These are phyloP conservation scores for Ceratocystis papillata DNA, from an alignment of 2,329 filamentous ascomycete genomes.

Conservation along the genomic window DNA sequence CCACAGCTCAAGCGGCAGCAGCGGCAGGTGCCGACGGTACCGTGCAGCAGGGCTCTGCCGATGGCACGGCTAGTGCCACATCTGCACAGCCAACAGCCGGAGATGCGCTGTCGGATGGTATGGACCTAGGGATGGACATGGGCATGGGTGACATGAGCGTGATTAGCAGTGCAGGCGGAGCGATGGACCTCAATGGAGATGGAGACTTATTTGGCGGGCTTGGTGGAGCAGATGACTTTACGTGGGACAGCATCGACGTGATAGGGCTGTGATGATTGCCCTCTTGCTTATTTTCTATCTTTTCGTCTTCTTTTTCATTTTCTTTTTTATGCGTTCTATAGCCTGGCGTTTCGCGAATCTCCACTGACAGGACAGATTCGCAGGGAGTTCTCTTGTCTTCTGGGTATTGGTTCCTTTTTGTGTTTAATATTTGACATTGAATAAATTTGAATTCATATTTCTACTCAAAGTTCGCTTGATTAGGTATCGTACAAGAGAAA, in stretches of 20 bases:
- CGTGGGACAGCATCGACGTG: conserved; percentile 23
- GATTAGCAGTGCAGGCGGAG: not conserved
- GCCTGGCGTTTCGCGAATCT: conserved; percentile 1
- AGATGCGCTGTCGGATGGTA: conserved; percentile 32
- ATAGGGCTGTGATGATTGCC: conserved; percentile 16
- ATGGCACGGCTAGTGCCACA: conserved; percentile 34
- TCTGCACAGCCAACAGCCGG: conserved; percentile 31
- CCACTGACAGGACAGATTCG: not conserved
- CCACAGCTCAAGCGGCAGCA: conserved; percentile 24
- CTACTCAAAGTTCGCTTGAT: not conserved
- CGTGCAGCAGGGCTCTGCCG: conserved; percentile 27
- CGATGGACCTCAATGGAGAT: conserved; percentile 18
- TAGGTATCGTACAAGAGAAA: not conserved
- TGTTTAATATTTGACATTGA: not conserved
- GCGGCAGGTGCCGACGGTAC: conserved; percentile 36
- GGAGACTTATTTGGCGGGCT: conserved; percentile 23
- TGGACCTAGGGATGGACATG: conserved; percentile 19
- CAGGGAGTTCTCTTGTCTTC: conserved; percentile 4
- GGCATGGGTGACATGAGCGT: conserved; percentile 20
- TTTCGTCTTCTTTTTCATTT: not conserved
- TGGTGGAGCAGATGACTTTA: conserved; percentile 21
- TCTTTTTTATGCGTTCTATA: conserved; percentile 7
- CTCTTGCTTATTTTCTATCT: not conserved
- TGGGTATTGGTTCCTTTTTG: not conserved
- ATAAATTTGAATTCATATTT: not conserved